A percentile compares a stretch with the other conserved stretches of the same genome.
Conservation (phyloP, 768 basidiomycete species). For the Leccinum imitatum region DNA sequence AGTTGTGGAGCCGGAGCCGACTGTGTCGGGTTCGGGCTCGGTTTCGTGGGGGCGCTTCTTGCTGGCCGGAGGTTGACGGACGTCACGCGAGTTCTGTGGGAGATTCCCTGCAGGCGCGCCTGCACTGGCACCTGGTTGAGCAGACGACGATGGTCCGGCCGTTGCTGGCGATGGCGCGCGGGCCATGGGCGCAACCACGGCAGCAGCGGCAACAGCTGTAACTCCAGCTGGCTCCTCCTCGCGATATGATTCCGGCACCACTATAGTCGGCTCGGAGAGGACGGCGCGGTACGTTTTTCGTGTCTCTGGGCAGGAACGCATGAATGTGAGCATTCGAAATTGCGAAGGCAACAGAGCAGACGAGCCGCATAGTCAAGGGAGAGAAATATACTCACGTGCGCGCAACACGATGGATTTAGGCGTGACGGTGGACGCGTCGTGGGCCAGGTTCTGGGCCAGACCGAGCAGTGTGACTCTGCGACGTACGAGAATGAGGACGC, state of each 20-base stretch:
- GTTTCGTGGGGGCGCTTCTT: conserved; percentile 27
- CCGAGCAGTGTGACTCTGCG: conserved; percentile 67
- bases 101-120: not conserved
- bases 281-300: conserved; percentile 80
- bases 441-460: conserved; percentile 65
- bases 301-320: conserved; percentile 50
- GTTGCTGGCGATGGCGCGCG: not conserved
- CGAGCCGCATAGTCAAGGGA: not conserved
- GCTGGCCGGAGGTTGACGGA: not conserved
- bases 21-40: conserved; percentile 2
- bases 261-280: conserved; percentile 68
- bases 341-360: not conserved
- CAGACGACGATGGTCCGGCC: not conserved
- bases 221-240: not conserved
- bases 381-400: conserved; percentile 55
- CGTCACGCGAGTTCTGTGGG: not conserved
- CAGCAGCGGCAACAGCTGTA: not conserved
- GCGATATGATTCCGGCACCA: conserved; percentile 42
- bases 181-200: not conserved
- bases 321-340: not conserved
- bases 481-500: not conserved
- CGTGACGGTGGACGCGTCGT: conserved; percentile 55
- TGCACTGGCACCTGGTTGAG: not conserved
- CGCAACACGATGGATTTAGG: conserved; percentile 70
- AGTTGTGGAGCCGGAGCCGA: no score